Percentiles rank a stretch among this genome's conserved stretches.
phyloP scores from a whole-genome alignment of 2,329 filamentous ascomycete genomes.

The Tolypocladium cylindrosporum region DNA sequence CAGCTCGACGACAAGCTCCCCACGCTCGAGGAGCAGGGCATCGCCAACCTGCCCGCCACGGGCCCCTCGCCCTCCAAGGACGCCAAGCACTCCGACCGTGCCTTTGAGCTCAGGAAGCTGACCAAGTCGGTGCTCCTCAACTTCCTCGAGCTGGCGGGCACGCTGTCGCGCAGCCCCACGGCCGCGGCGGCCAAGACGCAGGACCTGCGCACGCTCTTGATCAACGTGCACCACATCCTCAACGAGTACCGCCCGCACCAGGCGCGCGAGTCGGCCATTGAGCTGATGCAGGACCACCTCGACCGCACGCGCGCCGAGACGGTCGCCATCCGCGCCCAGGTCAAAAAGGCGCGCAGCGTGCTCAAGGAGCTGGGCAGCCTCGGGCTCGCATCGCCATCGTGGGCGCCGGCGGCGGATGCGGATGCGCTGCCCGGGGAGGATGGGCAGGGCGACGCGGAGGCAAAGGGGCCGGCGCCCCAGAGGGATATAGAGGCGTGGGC shows the following conservation, averaged over 20 bases:
- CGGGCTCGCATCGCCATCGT: conserved; percentile 16
- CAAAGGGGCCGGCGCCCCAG: conserved; percentile 9
- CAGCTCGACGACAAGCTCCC: conserved; percentile 53
- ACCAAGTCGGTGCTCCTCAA: conserved; percentile 80
- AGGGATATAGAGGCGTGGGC: conserved; percentile 30
- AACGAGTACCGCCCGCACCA: conserved; percentile 95
- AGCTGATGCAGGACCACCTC: conserved; percentile 79
- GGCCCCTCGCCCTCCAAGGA: conserved; percentile 31
- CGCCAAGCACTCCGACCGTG: conserved; percentile 49
- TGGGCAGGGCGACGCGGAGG: conserved; percentile 4
- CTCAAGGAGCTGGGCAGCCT: conserved; percentile 57
- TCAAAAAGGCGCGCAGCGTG: conserved; percentile 62
- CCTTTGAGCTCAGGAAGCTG: conserved; percentile 62
- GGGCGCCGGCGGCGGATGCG: not conserved
- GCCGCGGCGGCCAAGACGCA: conserved; percentile 61
- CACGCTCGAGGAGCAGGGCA: conserved; percentile 58
- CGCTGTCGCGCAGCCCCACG: conserved; percentile 15
- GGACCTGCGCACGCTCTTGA: conserved; percentile 71
- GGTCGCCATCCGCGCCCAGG: conserved; percentile 53
- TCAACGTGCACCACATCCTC: conserved; percentile 87
- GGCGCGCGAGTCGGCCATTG: conserved; percentile 76
- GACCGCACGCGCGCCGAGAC: conserved; percentile 66
- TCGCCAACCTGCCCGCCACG: conserved; percentile 51
- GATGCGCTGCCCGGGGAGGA: conserved; percentile 6
- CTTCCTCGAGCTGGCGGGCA: conserved; percentile 73